Evolutionary conservation across 495 filamentous ascomycete species (phyloP).

Genomic region (Friedmanniomyces simplex): DNA sequence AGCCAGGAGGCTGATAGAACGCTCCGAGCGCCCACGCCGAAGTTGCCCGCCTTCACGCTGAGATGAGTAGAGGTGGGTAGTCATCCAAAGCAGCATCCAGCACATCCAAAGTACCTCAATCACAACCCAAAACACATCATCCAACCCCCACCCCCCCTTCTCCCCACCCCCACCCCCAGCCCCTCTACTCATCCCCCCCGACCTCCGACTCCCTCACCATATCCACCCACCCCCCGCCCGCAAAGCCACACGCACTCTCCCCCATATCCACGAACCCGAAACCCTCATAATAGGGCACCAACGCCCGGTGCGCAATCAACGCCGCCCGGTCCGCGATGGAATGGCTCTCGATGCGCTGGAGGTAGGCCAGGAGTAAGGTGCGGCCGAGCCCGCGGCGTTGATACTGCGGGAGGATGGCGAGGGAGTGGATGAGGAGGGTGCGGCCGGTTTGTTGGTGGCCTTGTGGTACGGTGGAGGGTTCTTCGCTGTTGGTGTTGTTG

Average conservation of each 20-base stretch:
- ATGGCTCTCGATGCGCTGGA: slow-evolving; percentile 56
- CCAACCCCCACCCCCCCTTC: too few species aligned
- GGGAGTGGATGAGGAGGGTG: slow-evolving; percentile 71
- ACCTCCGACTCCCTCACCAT: slow-evolving; percentile 38
- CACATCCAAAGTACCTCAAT: too few species aligned
- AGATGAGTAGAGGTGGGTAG: too few species aligned
- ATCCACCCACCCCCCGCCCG: slow-evolving; percentile 73
- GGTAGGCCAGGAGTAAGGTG: slow-evolving; percentile 63
- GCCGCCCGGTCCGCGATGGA: slow-evolving; percentile 61
- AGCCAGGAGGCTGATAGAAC: too few species aligned
- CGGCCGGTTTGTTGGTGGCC: slow-evolving; percentile 62
- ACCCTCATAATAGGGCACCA: slow-evolving; percentile 64
- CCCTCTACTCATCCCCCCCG: background rate
- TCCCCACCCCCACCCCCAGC: too few species aligned
- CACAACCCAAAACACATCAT: too few species aligned
- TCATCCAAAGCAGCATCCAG: too few species aligned
- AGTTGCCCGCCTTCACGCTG: too few species aligned
- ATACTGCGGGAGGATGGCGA: slow-evolving; percentile 66
- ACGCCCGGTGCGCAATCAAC: slow-evolving; percentile 63
- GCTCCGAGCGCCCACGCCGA: too few species aligned
- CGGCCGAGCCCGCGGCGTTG: slow-evolving; percentile 67
- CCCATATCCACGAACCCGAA: slow-evolving; percentile 66
- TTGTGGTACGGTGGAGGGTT: slow-evolving; percentile 17
- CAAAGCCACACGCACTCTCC: slow-evolving; percentile 51
- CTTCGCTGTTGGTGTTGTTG: slow-evolving; percentile 21